Evolutionary conservation across 1,139 yeast genomes (phyloP).

Genomic region (Diutina neorugosa): DNA sequence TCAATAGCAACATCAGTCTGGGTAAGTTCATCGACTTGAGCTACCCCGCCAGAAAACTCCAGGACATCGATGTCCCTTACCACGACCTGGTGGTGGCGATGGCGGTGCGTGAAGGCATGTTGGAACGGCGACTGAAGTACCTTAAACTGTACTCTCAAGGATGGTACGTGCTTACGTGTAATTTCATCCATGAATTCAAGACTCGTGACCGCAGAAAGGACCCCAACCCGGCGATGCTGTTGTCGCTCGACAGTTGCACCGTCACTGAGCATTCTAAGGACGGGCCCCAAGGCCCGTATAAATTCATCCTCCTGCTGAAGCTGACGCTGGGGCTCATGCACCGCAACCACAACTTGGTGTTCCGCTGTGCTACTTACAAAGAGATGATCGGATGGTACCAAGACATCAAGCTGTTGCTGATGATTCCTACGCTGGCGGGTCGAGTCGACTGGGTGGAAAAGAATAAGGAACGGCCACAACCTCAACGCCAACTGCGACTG

Average conservation of each 20-base stretch:
- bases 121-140: slow-evolving; percentile 86
- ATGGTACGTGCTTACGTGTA: slow-evolving; percentile 85
- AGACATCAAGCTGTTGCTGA: slow-evolving; percentile 57
- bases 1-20: slow-evolving; percentile 14
- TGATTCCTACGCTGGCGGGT: slow-evolving; percentile 42
- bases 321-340: slow-evolving; percentile 52
- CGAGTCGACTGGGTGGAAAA: slow-evolving; percentile 21
- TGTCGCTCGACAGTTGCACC: slow-evolving; percentile 70
- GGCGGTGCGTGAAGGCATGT: slow-evolving; percentile 65
- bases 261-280: slow-evolving; percentile 75
- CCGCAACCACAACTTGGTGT: slow-evolving; percentile 86
- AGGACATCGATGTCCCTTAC: slow-evolving; percentile 53
- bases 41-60: slow-evolving; percentile 54
- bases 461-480: slow-evolving; percentile 4
- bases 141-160: slow-evolving; percentile 82
- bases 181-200: slow-evolving; percentile 83
- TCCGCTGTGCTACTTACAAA: slow-evolving; percentile 71
- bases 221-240: slow-evolving; percentile 77
- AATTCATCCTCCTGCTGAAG: slow-evolving; percentile 70
- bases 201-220: slow-evolving; percentile 73
- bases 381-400: slow-evolving; percentile 77
- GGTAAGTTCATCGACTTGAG: slow-evolving; percentile 67
- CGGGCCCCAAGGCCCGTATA: slow-evolving; percentile 49
- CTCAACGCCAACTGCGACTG: not conserved
- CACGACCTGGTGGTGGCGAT: slow-evolving; percentile 60